Evolutionary conservation across 2,329 filamentous ascomycete genomes (phyloP), one percentile per base, ranked within the genome.

Genomic region (Colletotrichum sp.): DNA sequence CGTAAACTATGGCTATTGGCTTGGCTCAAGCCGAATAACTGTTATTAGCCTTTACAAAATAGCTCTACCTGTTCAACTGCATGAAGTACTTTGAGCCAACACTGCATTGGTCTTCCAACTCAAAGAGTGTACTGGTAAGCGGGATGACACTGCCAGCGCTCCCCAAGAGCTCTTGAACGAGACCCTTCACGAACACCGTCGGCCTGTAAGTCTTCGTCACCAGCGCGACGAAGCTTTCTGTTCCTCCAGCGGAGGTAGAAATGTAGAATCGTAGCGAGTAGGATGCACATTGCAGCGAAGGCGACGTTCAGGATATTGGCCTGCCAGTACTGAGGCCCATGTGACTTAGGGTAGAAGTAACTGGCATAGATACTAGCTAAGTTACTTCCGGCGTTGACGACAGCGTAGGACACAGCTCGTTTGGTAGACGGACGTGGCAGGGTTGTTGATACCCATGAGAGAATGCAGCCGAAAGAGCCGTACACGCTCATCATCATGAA

Each of bases 401-500:
- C 81, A 2, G 89, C 90, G 4, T 95, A 83, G 0, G 93, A 93
- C 1, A 93, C 86, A 3, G 87, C 86, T 73, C 93, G 90, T 85
- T 95, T 95, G 4, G 93, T 92, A 0, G 93, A 92, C 6, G 94
- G 94, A 16, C 94, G 89, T 1, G 94, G 93, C 69, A 96, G 88
- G 2, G 92, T 93, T 81, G 94, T 95, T 55, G 90, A 92, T 78
- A 96, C 95, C 95, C 95, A 97, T 4, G 92, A 90, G 6, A 95
- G 86, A 2, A 73, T 34, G 34, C 39, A 34, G 44, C 52, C 52
- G 15, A 64, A 60, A 12, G 63, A 39, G 5, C 59, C 62, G 59
- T 71, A 71, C 16, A 64, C 39, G 30, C 66, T 63, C 39, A 60
- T 68, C 57, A 66, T 64, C 21, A 67, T 39, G 30, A 32, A 75